Evolutionary conservation across 768 basidiomycete species (phyloP), one percentile per base, ranked within the genome.

Genomic region (Suillus alpinus): DNA sequence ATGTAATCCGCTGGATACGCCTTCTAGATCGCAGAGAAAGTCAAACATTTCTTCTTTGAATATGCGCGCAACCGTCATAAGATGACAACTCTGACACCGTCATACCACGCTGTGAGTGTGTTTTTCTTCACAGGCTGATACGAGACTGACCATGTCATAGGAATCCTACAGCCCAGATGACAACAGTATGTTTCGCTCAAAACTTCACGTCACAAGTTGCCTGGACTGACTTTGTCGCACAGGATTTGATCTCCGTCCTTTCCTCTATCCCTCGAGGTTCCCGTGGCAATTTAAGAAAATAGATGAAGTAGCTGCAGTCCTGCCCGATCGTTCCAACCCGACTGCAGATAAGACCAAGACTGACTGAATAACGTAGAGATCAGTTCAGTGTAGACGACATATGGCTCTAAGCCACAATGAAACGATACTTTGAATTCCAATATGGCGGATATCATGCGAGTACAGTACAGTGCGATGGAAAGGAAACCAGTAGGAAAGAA

Each of bases 281-380:
- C 92, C 91, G 0, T 98, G 93, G 88, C 97, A 99, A 72, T 99
- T 97, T 77, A 88, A 80, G 75, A 95, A 94, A 77, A 98, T 99
- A 62, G 96, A 99, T 69, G 86, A 87, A 61, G 81, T 93, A 5
- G 94, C 92, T 6, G 88, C 86, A 4, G 77, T 71, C 9, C 75
- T 95, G 40, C 94, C 93, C 1, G 89, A 94, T 69, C 81, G 84
- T 64, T 88, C 90, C 4, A 69, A 73, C 64, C 31, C 67, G 26
- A 69, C 66, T 56, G 59, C 65, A 36, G 79, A 81, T 62, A 81
- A 81, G 66, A 65, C 78, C 51, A 83, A 84, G 73, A 81, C 74
- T 3, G 82, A 84, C 55, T 84, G 67, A 76, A 43, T 66, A 68
- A 67, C 57, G 62, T 59, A 57, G 58, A 63, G 58, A 60, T 67